phyloP scores from a whole-genome alignment of 768 basidiomycete species.

The Leccinum obscurum region DNA sequence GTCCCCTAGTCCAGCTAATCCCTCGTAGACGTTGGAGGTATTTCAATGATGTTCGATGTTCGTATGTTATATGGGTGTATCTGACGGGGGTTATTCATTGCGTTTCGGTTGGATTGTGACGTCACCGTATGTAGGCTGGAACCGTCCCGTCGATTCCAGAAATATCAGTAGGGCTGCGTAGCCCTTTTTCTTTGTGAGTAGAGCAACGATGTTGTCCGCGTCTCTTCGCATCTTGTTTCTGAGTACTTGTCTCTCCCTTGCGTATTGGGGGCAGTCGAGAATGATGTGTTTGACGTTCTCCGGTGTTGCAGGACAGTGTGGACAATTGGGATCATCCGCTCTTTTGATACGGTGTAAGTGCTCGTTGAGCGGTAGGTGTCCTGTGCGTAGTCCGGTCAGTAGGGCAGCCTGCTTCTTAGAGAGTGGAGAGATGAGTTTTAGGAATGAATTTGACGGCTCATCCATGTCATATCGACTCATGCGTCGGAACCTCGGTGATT shows the following conservation, averaged over 20 bases:
- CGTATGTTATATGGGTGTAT: no score
- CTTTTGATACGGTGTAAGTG: not conserved
- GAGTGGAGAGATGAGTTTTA: not conserved
- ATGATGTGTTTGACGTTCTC: not conserved
- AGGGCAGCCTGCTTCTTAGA: not conserved
- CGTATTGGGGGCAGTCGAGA: not conserved
- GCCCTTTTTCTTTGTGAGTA: no score
- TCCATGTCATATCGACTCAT: not conserved
- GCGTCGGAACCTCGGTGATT: not conserved
- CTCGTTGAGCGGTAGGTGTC: not conserved
- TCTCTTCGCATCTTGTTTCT: no score
- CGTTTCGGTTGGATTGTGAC: no score
- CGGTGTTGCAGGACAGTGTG: not conserved
- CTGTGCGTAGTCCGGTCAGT: not conserved
- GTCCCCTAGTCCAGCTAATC: no score
- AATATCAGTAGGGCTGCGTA: no score
- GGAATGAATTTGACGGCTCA: not conserved
- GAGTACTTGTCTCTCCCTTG: not conserved
- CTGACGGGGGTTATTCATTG: no score
- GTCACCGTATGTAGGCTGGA: no score
- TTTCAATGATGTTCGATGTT: no score
- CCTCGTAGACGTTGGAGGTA: no score
- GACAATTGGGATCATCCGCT: not conserved
- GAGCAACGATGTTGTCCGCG: no score
- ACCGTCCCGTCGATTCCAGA: no score